These are phyloP conservation scores for Stereum hirsutum DNA, from an alignment of 1,284 basidiomycete species.

Conservation along the genomic window DNA sequence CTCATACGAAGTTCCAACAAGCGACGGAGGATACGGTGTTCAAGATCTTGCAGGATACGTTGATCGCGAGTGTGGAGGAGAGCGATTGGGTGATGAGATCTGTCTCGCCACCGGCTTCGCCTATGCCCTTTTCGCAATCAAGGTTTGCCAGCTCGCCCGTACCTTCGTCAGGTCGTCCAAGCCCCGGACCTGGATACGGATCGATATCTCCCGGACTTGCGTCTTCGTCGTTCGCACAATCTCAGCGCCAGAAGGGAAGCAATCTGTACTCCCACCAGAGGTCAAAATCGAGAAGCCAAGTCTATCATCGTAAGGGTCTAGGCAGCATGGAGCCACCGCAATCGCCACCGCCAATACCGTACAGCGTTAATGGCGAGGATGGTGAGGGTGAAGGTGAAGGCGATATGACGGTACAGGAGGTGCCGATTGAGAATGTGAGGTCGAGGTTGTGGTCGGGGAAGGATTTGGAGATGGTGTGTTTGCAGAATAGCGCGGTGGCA, in stretches of 20 bases:
- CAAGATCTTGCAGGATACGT: constrained; percentile 74
- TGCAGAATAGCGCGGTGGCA: constrained; percentile 64
- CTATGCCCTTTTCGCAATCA: constrained; percentile 12
- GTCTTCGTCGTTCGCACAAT: constrained; percentile 9
- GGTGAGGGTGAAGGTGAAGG: too few species aligned
- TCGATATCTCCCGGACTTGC: constrained; percentile 8
- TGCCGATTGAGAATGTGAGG: constrained; percentile 26
- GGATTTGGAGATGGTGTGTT: constrained; percentile 60
- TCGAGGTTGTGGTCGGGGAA: constrained; percentile 55
- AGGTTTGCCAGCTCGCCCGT: too few species aligned
- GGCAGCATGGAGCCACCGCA: constrained; percentile 53
- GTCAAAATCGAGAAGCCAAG: constrained; percentile 62
- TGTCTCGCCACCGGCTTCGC: constrained; percentile 16
- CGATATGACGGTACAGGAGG: constrained; percentile 23
- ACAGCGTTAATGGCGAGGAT: too few species aligned
- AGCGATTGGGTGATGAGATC: constrained; percentile 13
- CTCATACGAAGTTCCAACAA: constrained; percentile 38
- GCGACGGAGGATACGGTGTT: constrained; percentile 71
- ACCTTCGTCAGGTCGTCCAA: too few species aligned
- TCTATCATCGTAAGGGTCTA: constrained; percentile 51
- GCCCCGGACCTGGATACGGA: too few species aligned
- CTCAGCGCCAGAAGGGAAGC: constrained; percentile 11
- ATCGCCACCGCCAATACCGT: too few species aligned
- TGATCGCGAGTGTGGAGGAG: constrained; percentile 37
- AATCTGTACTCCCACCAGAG: constrained; percentile 30